Evolutionary conservation across 1,284 basidiomycete species (phyloP).

Genomic region (Papiliotrema fonsecae): DNA sequence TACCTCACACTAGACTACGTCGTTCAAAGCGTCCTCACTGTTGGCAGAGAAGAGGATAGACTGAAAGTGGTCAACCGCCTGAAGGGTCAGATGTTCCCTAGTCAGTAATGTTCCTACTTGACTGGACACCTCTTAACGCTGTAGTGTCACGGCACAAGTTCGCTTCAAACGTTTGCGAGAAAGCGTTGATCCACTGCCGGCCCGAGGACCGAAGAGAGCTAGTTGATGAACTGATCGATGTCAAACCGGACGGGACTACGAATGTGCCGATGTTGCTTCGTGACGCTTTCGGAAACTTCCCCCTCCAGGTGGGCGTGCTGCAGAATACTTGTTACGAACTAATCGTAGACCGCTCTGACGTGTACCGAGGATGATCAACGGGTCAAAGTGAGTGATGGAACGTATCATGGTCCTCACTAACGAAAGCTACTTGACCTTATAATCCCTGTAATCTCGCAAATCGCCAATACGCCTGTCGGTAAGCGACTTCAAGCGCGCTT

Average conservation of each 20-base stretch:
- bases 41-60: constrained; percentile 68
- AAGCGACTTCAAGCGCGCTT: constrained; percentile 33
- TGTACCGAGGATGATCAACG: constrained; percentile 31
- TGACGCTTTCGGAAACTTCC: constrained; percentile 43
- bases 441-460: constrained; percentile 25
- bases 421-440: constrained; percentile 33
- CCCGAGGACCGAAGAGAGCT: constrained; percentile 61
- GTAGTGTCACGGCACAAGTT: constrained; percentile 83
- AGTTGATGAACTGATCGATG: constrained; percentile 65
- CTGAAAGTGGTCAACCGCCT: constrained; percentile 65
- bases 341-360: constrained; percentile 29
- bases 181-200: constrained; percentile 69
- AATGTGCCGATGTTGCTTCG: constrained; percentile 29
- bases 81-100: constrained; percentile 69
- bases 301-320: constrained; percentile 34
- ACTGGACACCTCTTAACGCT: background rate
- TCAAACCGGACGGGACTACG: constrained; percentile 22
- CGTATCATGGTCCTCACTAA: background rate
- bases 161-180: constrained; percentile 95
- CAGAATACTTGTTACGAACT: background rate
- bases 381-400: constrained; percentile 14
- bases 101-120: constrained; percentile 18
- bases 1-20: constrained; percentile 78
- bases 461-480: constrained; percentile 40
- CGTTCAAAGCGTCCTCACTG: constrained; percentile 85